phyloP scores from a whole-genome alignment of 2,329 filamentous ascomycete species.

The Thelonectria discophora region DNA sequence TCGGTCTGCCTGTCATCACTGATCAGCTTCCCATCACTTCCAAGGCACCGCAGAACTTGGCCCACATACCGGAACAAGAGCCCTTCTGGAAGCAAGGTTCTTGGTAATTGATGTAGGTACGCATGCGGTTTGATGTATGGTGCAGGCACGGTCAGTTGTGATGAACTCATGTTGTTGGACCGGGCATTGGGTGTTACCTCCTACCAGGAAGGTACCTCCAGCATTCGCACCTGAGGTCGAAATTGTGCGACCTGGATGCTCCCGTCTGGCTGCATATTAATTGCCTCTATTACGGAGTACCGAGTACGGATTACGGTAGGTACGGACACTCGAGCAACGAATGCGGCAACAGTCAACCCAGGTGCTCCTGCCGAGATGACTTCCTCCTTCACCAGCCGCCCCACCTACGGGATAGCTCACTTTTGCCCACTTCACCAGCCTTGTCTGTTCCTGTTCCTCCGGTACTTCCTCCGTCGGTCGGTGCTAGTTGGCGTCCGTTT shows the following conservation, averaged over 20 bases:
- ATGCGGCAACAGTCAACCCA: neutral
- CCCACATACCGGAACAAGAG: neutral
- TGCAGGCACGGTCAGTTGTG: neutral
- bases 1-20: neutral
- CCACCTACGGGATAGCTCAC: neutral
- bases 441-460: conserved; percentile 5
- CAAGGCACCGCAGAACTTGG: neutral
- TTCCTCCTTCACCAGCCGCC: neutral
- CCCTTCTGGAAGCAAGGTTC: neutral
- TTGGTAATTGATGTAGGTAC: neutral
- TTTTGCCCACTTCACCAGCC: conserved; percentile 8
- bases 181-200: too few relatives aligned
- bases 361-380: neutral
- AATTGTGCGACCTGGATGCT: too few relatives aligned
- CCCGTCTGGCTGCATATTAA: too few relatives aligned
- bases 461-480: neutral
- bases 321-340: neutral
- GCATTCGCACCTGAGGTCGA: too few relatives aligned
- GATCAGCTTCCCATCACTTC: neutral
- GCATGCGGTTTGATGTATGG: neutral
- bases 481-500: neutral
- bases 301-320: neutral
- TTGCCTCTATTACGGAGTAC: too few relatives aligned
- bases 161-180: too few relatives aligned
- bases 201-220: too few relatives aligned